Base-by-base conservation (phyloP, 2,329 filamentous ascomycete genomes). In the Arthrobotrys sinensis region DNA sequence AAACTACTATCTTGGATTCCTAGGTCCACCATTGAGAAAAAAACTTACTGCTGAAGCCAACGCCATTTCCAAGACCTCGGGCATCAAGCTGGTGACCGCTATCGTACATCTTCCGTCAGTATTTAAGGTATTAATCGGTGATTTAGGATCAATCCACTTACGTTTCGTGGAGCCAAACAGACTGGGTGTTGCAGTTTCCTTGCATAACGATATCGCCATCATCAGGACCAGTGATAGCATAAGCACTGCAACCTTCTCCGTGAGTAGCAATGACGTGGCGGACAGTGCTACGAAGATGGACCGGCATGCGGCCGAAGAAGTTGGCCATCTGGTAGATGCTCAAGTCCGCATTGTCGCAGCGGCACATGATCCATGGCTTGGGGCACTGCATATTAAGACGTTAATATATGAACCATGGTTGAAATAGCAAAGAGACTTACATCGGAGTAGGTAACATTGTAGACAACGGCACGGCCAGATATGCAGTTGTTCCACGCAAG, bases 171-270 rank as follows among this genome's bases (percentile, higher is more conserved):
- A 73, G 62, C 70, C 70, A 73, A 28, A 73, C 21, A 12, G 70
- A 73, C 36, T 67, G 62, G 19, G 70, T 67, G 36, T 73, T 73
- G 40, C 70, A 73, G 38, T 73, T 73, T 38, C 70, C 70, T 45
- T 73, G 70, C 48, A 67, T 60, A 24, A 67, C 70, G n/a, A 73
- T 73, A 53, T 73, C 70, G 8, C 70, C 70, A 73, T 73, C 70
- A 60, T 67, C 50, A 21, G 70, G 48, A 11, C 70, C 70, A 32
- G 62, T 73, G 40, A 60, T 73, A 55, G 70, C 70, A 67, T 73
- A 73, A 11, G 70, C 63, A 36, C 70, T 73, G 19, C 70, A 73
- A 10, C 69, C 70, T 5, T 73, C 70, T 43, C 34, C 36, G 16
- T 73, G 69, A 28, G 50, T 57, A 28, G 69, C 69, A 16, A 73